These are phyloP conservation scores for Pythium sukuiense DNA, from an alignment of 352 stramenopile species.

Conservation along the genomic window DNA sequence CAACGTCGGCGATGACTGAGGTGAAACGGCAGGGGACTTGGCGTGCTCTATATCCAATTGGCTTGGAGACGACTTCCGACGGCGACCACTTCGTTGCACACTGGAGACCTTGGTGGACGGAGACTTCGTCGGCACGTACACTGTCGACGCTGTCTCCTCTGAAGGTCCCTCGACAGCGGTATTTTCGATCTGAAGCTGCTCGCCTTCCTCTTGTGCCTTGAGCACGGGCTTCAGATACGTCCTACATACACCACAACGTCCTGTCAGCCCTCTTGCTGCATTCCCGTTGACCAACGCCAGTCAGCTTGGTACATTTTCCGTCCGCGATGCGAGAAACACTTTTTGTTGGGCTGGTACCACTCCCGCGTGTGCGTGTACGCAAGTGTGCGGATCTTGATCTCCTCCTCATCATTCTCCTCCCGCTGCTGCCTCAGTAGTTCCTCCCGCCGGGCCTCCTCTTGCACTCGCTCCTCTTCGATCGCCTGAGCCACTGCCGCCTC, in stretches of 20 bases:
- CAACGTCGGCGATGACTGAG: not conserved
- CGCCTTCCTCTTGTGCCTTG: not conserved
- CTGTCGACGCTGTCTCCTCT: too few species aligned
- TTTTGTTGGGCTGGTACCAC: slow-evolving; percentile 66
- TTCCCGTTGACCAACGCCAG: too few species aligned
- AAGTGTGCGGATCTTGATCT: slow-evolving; percentile 57
- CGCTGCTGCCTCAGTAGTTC: slow-evolving; percentile 36
- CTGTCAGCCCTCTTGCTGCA: too few species aligned
- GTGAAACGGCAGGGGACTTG: not conserved
- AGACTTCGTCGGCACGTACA: slow-evolving; percentile 16
- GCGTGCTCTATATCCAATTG: slow-evolving; percentile 4
- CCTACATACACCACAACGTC: slow-evolving; percentile 21
- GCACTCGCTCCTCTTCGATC: slow-evolving; percentile 27
- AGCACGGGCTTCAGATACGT: slow-evolving; percentile 67
- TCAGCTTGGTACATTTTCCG: slow-evolving; percentile 44
- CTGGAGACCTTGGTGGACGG: not conserved
- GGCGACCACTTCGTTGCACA: not conserved
- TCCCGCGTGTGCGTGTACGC: slow-evolving; percentile 58
- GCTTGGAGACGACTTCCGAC: slow-evolving; percentile 1
- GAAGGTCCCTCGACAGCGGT: too few species aligned
- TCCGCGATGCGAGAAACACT: slow-evolving; percentile 58
- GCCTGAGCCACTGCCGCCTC: slow-evolving; percentile 17
- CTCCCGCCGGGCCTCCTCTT: slow-evolving; percentile 27
- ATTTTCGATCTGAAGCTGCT: not conserved
- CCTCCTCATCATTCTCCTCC: slow-evolving; percentile 56